Percentiles rank a stretch among this genome's conserved stretches.
Conservation (phyloP, 371 early-diverging fungal species). For the Parasitella parasitica region DNA sequence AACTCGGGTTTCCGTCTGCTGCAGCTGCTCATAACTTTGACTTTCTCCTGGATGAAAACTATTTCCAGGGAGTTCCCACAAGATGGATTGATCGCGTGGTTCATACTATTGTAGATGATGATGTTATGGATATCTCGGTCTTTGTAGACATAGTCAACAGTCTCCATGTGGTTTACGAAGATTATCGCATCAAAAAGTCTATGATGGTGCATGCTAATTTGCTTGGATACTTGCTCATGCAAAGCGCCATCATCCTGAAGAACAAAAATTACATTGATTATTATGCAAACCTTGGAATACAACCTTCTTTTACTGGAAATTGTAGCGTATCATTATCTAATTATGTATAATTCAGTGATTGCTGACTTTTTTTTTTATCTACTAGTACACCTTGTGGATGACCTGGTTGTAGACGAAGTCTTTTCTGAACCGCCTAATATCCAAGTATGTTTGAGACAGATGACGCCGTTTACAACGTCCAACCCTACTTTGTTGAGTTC, state of each 20-base stretch:
- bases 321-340: neutral
- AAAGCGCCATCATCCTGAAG: conserved; percentile 40
- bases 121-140: neutral
- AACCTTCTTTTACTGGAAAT: neutral
- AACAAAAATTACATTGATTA: conserved; percentile 49
- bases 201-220: conserved; percentile 21
- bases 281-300: conserved; percentile 34
- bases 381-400: conserved; percentile 3
- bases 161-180: conserved; percentile 67
- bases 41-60: conserved; percentile 13
- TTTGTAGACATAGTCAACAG: conserved; percentile 33
- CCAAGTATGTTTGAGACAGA: conserved; percentile 14
- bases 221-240: conserved; percentile 47
- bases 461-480: conserved; percentile 9
- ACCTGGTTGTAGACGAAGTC: neutral
- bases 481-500: conserved; percentile 18
- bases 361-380: neutral
- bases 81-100: conserved; percentile 19
- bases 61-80: conserved; percentile 21
- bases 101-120: neutral
- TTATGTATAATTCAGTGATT: neutral
- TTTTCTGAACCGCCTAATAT: conserved; percentile 13
- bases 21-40: neutral
- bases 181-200: conserved; percentile 52
- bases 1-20: neutral